phyloP scores from a whole-genome alignment of 2,329 filamentous ascomycete genomes.

The Penicillium sp. region DNA sequence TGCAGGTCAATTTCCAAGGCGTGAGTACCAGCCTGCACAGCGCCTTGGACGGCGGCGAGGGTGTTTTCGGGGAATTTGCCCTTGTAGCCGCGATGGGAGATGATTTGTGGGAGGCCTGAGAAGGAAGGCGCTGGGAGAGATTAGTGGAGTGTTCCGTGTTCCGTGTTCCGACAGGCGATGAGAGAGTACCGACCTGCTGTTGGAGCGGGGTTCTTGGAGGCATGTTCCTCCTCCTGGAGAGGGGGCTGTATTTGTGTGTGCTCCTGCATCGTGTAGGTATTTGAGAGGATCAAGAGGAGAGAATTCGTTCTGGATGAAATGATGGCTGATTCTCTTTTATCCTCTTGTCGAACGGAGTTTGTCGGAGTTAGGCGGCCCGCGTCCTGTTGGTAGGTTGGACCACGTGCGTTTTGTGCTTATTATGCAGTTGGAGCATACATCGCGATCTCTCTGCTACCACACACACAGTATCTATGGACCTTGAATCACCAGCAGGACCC shows the following conservation, averaged over 20 bases:
- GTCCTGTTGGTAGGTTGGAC: no score
- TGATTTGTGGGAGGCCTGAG: conserved; percentile 38
- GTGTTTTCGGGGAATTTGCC: conserved; percentile 82
- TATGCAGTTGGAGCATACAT: no score
- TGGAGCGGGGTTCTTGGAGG: background rate
- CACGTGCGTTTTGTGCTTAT: no score
- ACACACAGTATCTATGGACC: no score
- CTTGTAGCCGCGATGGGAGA: conserved; percentile 59
- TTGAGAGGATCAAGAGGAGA: background rate
- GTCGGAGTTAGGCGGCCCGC: conserved; percentile 17
- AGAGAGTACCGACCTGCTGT: conserved; percentile 15
- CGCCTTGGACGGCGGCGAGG: conserved; percentile 74
- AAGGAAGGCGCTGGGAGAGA: conserved; percentile 20
- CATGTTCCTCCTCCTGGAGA: background rate
- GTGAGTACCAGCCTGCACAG: conserved; percentile 73
- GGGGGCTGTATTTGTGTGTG: background rate
- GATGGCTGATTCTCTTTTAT: background rate
- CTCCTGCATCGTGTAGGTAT: conserved; percentile 13
- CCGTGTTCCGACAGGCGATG: background rate
- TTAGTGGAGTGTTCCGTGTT: background rate
- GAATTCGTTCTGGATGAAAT: background rate
- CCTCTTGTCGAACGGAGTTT: background rate
- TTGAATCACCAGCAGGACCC: no score
- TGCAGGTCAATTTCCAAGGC: conserved; percentile 90
- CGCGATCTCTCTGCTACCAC: background rate